These are phyloP conservation scores for Saururus chinensis DNA, from an alignment of 164 flowering plant genomes.

Conservation along the genomic window DNA sequence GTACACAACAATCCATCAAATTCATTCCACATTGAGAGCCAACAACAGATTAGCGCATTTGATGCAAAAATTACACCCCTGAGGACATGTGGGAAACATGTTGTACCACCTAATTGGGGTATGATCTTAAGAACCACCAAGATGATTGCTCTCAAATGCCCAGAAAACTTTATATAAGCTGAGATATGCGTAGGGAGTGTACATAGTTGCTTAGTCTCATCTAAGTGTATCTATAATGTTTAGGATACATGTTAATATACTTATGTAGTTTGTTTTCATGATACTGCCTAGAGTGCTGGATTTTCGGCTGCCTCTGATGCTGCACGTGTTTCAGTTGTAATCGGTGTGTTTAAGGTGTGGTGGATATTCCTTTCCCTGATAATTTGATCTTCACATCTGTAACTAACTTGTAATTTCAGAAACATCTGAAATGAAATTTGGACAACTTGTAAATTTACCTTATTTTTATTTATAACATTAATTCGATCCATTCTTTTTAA, in stretches of 20 bases:
- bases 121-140: no score
- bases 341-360: constrained; percentile 81
- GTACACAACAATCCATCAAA: no score
- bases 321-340: constrained; percentile 71
- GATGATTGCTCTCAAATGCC: no score
- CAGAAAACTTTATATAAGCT: no score
- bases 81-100: no score
- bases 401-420: no score
- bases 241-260: background rate
- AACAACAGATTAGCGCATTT: no score
- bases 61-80: no score
- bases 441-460: background rate
- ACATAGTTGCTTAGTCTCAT: background rate
- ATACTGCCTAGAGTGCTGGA: constrained; percentile 54
- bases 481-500: background rate
- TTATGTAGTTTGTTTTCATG: background rate
- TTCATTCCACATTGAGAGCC: no score
- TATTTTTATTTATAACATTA: background rate
- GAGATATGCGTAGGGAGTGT: background rate
- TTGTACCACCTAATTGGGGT: no score
- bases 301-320: constrained; percentile 95
- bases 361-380: background rate
- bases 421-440: background rate
- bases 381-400: background rate
- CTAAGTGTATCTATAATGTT: background rate